phyloP scores from a whole-genome alignment of 2,329 filamentous ascomycete genomes.

The Trichophyton rubrum region DNA sequence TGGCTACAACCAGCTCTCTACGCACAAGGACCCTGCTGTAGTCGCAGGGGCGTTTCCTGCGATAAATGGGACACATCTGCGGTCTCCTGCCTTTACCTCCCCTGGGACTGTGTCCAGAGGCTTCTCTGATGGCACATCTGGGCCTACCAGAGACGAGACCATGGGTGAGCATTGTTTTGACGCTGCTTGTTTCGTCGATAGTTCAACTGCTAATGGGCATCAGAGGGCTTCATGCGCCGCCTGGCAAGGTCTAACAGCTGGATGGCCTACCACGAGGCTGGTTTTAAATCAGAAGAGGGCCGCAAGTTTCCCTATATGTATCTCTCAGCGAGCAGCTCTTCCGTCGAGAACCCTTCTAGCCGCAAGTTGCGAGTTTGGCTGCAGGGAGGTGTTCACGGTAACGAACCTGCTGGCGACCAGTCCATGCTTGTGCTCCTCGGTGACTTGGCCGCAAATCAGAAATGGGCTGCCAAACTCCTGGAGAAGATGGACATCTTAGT shows the following conservation, averaged over 20 bases:
- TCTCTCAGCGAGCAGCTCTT: background rate
- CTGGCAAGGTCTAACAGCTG: constrained; percentile 3
- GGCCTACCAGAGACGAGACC: background rate
- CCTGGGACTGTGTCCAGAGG: background rate
- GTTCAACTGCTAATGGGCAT: background rate
- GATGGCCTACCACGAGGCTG: constrained; percentile 4
- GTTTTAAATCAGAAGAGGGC: constrained; percentile 6
- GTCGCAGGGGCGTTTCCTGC: constrained; percentile 3
- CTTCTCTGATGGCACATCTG: constrained; percentile 1
- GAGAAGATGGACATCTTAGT: constrained; percentile 5
- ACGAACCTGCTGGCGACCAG: constrained; percentile 6
- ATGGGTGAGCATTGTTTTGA: background rate
- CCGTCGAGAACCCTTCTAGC: background rate
- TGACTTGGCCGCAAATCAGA: background rate
- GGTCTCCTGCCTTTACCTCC: constrained; percentile 1
- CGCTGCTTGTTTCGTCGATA: background rate
- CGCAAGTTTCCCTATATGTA: constrained; percentile 6
- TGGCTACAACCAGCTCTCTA: constrained; percentile 3
- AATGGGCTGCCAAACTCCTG: constrained; percentile 1
- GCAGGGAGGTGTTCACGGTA: constrained; percentile 6
- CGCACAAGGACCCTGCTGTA: background rate
- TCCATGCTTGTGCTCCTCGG: constrained; percentile 6
- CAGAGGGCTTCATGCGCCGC: constrained; percentile 2
- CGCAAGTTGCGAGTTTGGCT: constrained; percentile 6
- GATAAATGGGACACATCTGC: background rate